phyloP scores from a whole-genome alignment of 345 rosid species.

The Citrus mangshanensis region DNA sequence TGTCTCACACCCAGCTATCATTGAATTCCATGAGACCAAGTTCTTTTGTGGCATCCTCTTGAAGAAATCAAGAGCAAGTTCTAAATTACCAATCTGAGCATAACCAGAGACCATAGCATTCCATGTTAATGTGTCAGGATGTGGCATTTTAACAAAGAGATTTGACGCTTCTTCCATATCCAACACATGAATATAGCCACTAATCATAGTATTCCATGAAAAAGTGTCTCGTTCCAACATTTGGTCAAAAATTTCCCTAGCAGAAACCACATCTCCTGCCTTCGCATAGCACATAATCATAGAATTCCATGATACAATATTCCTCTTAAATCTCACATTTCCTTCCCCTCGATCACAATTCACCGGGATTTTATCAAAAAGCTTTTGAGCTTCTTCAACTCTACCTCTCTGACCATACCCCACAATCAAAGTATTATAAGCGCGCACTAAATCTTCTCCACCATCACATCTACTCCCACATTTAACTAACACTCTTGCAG shows the following conservation, averaged over 20 bases:
- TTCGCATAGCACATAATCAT: slow-evolving; percentile 72
- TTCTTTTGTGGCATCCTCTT: slow-evolving; percentile 51
- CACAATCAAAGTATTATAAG: slow-evolving; percentile 76
- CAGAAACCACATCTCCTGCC: slow-evolving; percentile 52
- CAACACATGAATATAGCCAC: slow-evolving; percentile 47
- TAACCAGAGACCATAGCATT: slow-evolving; percentile 63
- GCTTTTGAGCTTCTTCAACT: slow-evolving; percentile 51
- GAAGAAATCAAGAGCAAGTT: slow-evolving; percentile 45
- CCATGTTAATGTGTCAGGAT: slow-evolving; percentile 53
- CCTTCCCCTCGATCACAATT: slow-evolving; percentile 7
- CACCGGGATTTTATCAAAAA: slow-evolving; percentile 55
- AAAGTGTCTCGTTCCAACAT: slow-evolving; percentile 55
- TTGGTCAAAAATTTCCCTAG: slow-evolving; percentile 56
- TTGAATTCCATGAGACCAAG: slow-evolving; percentile 67
- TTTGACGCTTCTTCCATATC: slow-evolving; percentile 56
- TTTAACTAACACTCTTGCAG: slow-evolving; percentile 39
- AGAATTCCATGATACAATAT: slow-evolving; percentile 73
- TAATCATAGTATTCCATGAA: slow-evolving; percentile 80
- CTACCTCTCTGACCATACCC: slow-evolving; percentile 64
- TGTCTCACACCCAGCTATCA: slow-evolving; percentile 63
- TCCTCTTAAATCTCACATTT: slow-evolving; percentile 32
- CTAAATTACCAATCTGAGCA: slow-evolving; percentile 42
- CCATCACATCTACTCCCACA: slow-evolving; percentile 21
- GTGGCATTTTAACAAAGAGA: slow-evolving; percentile 53
- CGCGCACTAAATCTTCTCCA: slow-evolving; percentile 41